phyloP scores from a whole-genome alignment of 495 filamentous ascomycete species.

The Neurospora sp. region DNA sequence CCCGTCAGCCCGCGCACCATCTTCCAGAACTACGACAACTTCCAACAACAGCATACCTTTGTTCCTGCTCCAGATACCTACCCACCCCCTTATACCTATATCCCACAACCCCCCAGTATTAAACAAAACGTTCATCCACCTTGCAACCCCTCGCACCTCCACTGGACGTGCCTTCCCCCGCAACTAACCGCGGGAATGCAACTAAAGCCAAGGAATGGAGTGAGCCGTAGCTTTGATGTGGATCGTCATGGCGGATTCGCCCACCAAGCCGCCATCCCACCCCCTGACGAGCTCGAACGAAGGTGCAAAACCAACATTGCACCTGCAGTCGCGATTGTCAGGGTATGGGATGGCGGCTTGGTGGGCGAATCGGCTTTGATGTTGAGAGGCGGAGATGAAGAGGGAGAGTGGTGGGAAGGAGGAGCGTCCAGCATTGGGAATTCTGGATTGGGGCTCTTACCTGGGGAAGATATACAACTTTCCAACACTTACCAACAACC shows the following conservation, averaged over 20 bases:
- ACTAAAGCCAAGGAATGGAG: neutral
- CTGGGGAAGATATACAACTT: too few relatives aligned
- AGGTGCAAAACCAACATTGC: neutral
- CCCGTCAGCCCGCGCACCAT: neutral
- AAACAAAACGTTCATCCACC: neutral
- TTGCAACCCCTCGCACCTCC: neutral
- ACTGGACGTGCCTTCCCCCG: neutral
- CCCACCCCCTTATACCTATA: too few relatives aligned
- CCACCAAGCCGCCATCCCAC: neutral
- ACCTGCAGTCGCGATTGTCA: too few relatives aligned
- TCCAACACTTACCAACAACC: too few relatives aligned
- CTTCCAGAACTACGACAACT: neutral
- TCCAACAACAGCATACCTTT: neutral
- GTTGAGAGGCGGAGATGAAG: neutral
- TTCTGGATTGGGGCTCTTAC: too few relatives aligned
- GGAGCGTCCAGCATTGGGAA: neutral
- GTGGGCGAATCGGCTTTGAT: neutral
- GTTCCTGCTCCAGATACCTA: too few relatives aligned
- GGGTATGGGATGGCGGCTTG: neutral
- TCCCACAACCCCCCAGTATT: neutral
- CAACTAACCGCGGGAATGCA: neutral
- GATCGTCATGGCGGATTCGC: neutral
- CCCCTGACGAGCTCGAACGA: neutral
- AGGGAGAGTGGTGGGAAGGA: neutral
- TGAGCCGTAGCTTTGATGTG: neutral